phyloP scores from a whole-genome alignment of 106 monocot species.

The Dioscorea alata region DNA sequence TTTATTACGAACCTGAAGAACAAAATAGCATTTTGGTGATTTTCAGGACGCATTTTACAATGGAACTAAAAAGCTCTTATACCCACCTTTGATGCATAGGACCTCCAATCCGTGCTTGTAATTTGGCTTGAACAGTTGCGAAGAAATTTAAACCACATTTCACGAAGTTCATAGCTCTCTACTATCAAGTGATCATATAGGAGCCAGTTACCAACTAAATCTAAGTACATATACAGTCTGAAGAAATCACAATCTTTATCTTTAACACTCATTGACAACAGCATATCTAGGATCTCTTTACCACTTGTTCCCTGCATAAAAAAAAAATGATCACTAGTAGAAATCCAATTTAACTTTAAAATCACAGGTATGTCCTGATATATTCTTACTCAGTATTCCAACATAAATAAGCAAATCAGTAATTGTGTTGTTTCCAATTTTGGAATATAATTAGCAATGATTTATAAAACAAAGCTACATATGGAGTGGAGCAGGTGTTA shows the following conservation, averaged over 20 bases:
- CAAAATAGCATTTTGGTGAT: neutral
- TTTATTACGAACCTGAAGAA: conserved; percentile 52
- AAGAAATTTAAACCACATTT: conserved; percentile 63
- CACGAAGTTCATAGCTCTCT: conserved; percentile 22
- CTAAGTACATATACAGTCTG: conserved; percentile 53
- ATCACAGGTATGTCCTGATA: too few species aligned
- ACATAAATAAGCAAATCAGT: too few species aligned
- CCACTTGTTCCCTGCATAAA: neutral
- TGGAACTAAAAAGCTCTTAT: neutral
- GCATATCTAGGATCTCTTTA: conserved; percentile 42
- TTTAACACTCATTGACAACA: conserved; percentile 52
- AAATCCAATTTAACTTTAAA: too few species aligned
- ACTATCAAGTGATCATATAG: conserved; percentile 24
- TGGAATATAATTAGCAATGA: too few species aligned
- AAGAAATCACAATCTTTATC: conserved; percentile 72
- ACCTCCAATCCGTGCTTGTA: conserved; percentile 77
- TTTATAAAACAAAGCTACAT: too few species aligned
- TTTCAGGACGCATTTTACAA: too few species aligned
- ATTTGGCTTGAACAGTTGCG: conserved; percentile 72
- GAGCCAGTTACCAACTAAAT: conserved; percentile 62
- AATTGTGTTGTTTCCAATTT: too few species aligned
- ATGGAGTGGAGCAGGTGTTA: too few species aligned
- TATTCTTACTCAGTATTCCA: too few species aligned
- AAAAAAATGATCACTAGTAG: too few species aligned
- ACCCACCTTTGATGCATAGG: conserved; percentile 82